Evolutionary conservation across 2,329 filamentous ascomycete species (phyloP).

Genomic region (Botrytis elliptica): DNA sequence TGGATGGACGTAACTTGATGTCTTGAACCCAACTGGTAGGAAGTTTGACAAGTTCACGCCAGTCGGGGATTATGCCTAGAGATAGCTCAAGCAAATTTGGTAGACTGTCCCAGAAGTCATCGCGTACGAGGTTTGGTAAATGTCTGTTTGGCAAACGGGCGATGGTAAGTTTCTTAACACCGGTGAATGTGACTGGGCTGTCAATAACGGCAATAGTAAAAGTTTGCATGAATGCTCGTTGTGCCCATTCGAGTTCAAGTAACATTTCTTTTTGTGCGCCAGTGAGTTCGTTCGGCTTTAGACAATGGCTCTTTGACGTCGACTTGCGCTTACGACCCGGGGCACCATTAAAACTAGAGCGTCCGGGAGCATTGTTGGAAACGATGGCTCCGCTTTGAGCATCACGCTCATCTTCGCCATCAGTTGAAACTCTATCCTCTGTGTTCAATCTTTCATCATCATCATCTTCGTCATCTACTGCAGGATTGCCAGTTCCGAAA

Average conservation of each 20-base stretch:
- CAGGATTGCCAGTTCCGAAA: not conserved
- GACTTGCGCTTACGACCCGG: conserved; percentile 13
- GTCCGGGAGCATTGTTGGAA: not conserved
- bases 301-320: conserved; percentile 23
- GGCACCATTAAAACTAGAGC: not conserved
- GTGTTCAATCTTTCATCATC: not conserved
- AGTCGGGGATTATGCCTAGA: conserved; percentile 63
- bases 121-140: conserved; percentile 53
- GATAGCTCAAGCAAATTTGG: conserved; percentile 54
- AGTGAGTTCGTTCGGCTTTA: conserved; percentile 54
- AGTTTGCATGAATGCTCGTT: conserved; percentile 65
- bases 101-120: conserved; percentile 62
- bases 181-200: conserved; percentile 52
- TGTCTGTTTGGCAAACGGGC: conserved; percentile 64
- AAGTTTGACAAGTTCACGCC: conserved; percentile 57
- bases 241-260: conserved; percentile 66
- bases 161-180: conserved; percentile 60
- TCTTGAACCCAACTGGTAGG: conserved; percentile 52
- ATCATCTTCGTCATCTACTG: not conserved
- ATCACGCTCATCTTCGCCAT: not conserved
- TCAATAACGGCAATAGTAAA: conserved; percentile 65
- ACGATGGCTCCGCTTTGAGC: not conserved
- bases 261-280: conserved; percentile 67
- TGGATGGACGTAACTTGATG: conserved; percentile 49
- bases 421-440: not conserved